These are phyloP conservation scores for Mucor sp. DNA, from an alignment of 371 early-diverging fungal genomes.

Conservation along the genomic window DNA sequence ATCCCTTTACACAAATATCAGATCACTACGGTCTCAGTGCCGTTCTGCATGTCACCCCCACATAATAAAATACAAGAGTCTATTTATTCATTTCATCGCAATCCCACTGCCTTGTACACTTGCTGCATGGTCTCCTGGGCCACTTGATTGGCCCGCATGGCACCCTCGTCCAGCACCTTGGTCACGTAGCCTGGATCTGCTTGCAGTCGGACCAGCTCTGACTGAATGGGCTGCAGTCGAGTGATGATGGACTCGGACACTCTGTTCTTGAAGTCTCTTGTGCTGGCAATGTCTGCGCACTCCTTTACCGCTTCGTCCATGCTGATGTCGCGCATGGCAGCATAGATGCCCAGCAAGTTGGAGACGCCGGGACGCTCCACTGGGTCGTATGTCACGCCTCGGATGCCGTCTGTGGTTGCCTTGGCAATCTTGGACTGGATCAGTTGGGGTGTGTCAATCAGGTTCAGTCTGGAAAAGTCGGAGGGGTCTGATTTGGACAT, in stretches of 20 bases:
- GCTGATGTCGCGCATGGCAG: slow-evolving; percentile 51
- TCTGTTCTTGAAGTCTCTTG: slow-evolving; percentile 69
- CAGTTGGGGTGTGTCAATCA: slow-evolving; percentile 70
- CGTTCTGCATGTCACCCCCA: background rate
- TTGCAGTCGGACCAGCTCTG: slow-evolving; percentile 56
- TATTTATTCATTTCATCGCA: slow-evolving; percentile 30
- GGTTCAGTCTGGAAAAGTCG: slow-evolving; percentile 72
- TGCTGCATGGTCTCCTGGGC: slow-evolving; percentile 58
- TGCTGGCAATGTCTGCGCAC: slow-evolving; percentile 49
- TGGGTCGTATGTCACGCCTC: slow-evolving; percentile 77
- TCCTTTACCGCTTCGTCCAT: slow-evolving; percentile 51
- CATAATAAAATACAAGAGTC: background rate
- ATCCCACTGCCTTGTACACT: slow-evolving; percentile 63
- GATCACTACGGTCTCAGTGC: slow-evolving; percentile 36
- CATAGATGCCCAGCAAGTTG: slow-evolving; percentile 79
- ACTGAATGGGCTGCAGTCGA: slow-evolving; percentile 67
- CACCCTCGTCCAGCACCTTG: slow-evolving; percentile 64
- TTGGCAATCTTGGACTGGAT: slow-evolving; percentile 75
- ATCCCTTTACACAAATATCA: slow-evolving; percentile 53
- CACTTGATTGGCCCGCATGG: slow-evolving; percentile 54
- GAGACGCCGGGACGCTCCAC: slow-evolving; percentile 79
- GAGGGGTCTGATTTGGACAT: slow-evolving; percentile 93
- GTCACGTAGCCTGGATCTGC: slow-evolving; percentile 67
- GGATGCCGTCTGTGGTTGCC: slow-evolving; percentile 74
- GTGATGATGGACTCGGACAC: slow-evolving; percentile 71